A percentile compares a stretch with the other conserved stretches of the same genome.
Evolutionary conservation across 768 basidiomycete species (phyloP).

Genomic region (Tylopilus felleus): DNA sequence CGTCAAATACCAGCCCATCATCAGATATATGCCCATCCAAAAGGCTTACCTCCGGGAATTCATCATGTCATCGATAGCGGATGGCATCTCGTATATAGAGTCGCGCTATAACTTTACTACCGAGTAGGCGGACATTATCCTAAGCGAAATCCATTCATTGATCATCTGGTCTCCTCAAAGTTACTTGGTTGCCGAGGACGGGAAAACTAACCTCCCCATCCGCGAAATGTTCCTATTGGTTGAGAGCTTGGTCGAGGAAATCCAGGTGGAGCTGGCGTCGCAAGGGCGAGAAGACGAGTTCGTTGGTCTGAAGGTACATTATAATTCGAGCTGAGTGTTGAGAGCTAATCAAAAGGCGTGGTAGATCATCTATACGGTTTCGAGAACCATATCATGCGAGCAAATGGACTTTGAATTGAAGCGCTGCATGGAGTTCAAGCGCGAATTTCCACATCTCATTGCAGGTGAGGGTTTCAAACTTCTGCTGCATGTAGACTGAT

Average conservation of each 20-base stretch:
- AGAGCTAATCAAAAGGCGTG: not conserved
- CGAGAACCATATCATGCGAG: conserved; percentile 34
- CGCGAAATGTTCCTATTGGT: conserved; percentile 36
- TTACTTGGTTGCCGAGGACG: conserved; percentile 36
- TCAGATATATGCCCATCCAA: conserved; percentile 24
- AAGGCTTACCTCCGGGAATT: conserved; percentile 26
- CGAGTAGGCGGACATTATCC: conserved; percentile 26
- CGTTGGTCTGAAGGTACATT: conserved; percentile 37
- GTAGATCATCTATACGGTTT: conserved; percentile 44
- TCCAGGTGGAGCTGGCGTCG: conserved; percentile 32
- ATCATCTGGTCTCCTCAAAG: conserved; percentile 29
- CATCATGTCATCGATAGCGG: conserved; percentile 39
- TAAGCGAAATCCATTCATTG: not conserved
- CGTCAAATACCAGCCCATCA: conserved; percentile 21
- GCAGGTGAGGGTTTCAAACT: conserved; percentile 28
- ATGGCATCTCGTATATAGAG: conserved; percentile 47
- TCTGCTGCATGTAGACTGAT: not conserved
- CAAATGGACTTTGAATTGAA: conserved; percentile 29
- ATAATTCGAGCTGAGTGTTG: not conserved
- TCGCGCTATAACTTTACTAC: conserved; percentile 38
- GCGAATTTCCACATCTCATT: conserved; percentile 45
- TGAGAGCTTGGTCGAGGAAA: conserved; percentile 33
- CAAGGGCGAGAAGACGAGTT: conserved; percentile 42
- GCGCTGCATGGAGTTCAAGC: conserved; percentile 42
- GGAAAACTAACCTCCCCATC: conserved; percentile 36